A percentile compares a stretch with the other conserved stretches of the same genome.
Conservation (phyloP, 1,139 yeast species). For the Pneumocystis carinii region DNA sequence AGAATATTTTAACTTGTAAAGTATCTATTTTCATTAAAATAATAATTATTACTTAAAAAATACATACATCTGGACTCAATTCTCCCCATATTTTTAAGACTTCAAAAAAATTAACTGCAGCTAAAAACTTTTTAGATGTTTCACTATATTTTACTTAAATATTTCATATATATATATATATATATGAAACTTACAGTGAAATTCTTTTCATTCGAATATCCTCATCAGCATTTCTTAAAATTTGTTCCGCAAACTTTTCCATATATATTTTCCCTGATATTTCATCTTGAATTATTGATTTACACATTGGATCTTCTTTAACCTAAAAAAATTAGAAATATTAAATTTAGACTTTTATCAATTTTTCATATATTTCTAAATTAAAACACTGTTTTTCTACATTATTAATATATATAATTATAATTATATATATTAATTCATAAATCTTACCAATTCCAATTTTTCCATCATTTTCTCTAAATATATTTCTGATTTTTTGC, state of each 20-base stretch:
- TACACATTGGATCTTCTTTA: constrained; percentile 22
- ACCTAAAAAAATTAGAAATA: constrained; percentile 10
- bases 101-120: constrained; percentile 36
- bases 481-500: constrained; percentile 2
- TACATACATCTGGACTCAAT: constrained; percentile 18
- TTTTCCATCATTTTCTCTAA: constrained; percentile 1
- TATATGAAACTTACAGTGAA: neutral
- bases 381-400: neutral
- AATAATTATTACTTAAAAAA: constrained; percentile 17
- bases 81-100: constrained; percentile 29
- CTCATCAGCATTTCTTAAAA: constrained; percentile 41
- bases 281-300: constrained; percentile 40
- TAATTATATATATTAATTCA: neutral
- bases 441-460: neutral
- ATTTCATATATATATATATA: neutral
- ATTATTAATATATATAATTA: neutral
- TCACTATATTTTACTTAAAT: constrained; percentile 12
- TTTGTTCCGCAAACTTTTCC: constrained; percentile 43
- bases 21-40: constrained; percentile 16
- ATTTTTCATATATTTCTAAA: too few species aligned
- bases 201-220: constrained; percentile 28
- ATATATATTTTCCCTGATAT: constrained; percentile 44
- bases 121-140: constrained; percentile 36
- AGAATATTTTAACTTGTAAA: constrained; percentile 35
- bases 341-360: too few species aligned